Evolutionary conservation across 164 flowering plant species (phyloP).

Genomic region (Sedum album): DNA sequence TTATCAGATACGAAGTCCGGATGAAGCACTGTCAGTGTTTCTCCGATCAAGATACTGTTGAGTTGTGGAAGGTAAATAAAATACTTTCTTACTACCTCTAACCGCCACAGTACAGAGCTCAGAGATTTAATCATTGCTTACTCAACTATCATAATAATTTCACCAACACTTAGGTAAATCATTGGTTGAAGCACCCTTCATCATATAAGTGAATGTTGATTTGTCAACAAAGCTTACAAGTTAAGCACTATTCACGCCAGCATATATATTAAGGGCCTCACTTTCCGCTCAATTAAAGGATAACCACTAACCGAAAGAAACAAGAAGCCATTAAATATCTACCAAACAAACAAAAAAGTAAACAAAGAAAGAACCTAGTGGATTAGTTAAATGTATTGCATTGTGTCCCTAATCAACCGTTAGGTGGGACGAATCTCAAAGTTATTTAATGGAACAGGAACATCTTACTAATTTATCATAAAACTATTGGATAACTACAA

Average conservation of each 20-base stretch:
- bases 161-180: neutral
- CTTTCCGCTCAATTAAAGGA: neutral
- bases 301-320: neutral
- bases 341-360: neutral
- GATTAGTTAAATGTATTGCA: neutral
- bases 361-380: neutral
- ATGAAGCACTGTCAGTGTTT: no score
- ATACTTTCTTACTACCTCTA: neutral
- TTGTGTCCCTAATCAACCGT: neutral
- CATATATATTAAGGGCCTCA: neutral
- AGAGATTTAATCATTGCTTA: neutral
- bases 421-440: slow-evolving; percentile 4
- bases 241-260: neutral
- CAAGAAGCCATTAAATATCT: neutral
- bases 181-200: neutral
- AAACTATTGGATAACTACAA: neutral
- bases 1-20: no score
- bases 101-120: no score
- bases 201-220: neutral
- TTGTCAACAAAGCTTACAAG: neutral
- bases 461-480: neutral
- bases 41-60: neutral
- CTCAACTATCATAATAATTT: neutral
- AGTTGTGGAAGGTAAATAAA: neutral
- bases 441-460: slow-evolving; percentile 3